These are phyloP conservation scores for Elongisporangium undulatum DNA, from an alignment of 352 stramenopile species.

Conservation along the genomic window DNA sequence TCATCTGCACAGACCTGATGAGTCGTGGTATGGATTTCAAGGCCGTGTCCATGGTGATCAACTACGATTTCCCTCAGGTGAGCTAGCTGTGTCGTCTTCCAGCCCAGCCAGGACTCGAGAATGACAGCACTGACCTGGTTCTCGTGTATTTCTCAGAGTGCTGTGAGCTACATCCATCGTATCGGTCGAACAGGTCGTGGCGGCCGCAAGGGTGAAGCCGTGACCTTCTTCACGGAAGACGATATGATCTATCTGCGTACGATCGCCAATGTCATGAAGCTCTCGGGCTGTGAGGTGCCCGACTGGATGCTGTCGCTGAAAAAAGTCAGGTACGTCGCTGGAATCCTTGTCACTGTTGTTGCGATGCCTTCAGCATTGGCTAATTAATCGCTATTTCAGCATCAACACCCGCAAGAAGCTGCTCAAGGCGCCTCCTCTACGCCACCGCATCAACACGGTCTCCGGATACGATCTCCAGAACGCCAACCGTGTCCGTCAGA, in stretches of 20 bases:
- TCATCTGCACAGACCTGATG: conserved; percentile 99
- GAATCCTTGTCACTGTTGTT: background rate
- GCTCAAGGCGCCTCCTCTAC: conserved; percentile 68
- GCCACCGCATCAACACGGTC: conserved; percentile 79
- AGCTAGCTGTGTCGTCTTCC: background rate
- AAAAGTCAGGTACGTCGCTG: conserved; percentile 65
- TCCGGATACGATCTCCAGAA: conserved; percentile 88
- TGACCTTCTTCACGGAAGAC: conserved; percentile 98
- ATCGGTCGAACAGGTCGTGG: conserved; percentile 95
- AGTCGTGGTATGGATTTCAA: conserved; percentile 99
- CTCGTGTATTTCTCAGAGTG: conserved; percentile 34
- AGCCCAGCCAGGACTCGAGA: background rate
- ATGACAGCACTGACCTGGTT: background rate
- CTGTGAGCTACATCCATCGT: conserved; percentile 96
- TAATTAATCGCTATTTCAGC: conserved; percentile 20
- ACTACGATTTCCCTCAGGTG: conserved; percentile 98
- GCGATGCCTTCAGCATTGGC: background rate
- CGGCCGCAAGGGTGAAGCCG: conserved; percentile 89
- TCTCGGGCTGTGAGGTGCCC: conserved; percentile 96
- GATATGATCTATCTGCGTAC: conserved; percentile 93
- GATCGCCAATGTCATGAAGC: conserved; percentile 98
- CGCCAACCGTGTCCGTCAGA: conserved; percentile 56
- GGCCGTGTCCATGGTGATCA: conserved; percentile 99
- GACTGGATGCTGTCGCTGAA: conserved; percentile 98
- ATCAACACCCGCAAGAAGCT: conserved; percentile 73